Evolutionary conservation across 257 asterid genomes (phyloP).

Genomic region (Knoxia roxburghii): DNA sequence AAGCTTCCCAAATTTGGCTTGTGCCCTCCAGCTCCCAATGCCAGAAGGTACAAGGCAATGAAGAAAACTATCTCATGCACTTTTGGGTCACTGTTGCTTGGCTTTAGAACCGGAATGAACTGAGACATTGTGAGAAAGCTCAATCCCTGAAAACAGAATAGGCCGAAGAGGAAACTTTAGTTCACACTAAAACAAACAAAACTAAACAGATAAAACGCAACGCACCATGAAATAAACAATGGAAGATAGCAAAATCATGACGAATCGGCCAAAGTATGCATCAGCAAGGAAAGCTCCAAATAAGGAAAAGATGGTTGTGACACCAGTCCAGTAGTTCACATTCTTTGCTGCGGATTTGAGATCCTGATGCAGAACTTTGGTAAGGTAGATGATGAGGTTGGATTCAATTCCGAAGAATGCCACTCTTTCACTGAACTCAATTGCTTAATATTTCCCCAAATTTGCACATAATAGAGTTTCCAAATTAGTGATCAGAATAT

Average conservation of each 20-base stretch:
- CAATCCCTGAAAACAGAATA: constrained; percentile 45
- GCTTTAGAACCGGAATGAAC: constrained; percentile 40
- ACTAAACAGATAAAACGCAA: neutral
- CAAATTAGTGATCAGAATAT: neutral
- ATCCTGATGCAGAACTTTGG: constrained; percentile 24
- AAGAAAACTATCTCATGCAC: constrained; percentile 56
- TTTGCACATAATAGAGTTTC: neutral
- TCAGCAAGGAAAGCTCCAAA: constrained; percentile 30
- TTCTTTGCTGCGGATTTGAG: constrained; percentile 29
- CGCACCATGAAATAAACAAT: constrained; percentile 16
- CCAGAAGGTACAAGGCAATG: constrained; percentile 54
- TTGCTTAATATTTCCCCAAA: constrained; percentile 6
- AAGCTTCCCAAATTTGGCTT: constrained; percentile 81
- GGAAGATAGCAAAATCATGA: constrained; percentile 25
- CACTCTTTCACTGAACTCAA: constrained; percentile 28
- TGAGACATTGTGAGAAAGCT: constrained; percentile 63
- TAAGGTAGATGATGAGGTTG: constrained; percentile 23
- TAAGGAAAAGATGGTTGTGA: constrained; percentile 27
- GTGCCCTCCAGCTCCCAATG: constrained; percentile 72
- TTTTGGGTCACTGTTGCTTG: constrained; percentile 35
- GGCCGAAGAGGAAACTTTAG: no score
- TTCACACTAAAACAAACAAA: no score
- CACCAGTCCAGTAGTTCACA: constrained; percentile 28
- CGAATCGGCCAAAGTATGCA: constrained; percentile 28
- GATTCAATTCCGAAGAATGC: constrained; percentile 20